Evolutionary conservation across 1,284 basidiomycete species (phyloP).

Genomic region (Sporisorium reilianum): DNA sequence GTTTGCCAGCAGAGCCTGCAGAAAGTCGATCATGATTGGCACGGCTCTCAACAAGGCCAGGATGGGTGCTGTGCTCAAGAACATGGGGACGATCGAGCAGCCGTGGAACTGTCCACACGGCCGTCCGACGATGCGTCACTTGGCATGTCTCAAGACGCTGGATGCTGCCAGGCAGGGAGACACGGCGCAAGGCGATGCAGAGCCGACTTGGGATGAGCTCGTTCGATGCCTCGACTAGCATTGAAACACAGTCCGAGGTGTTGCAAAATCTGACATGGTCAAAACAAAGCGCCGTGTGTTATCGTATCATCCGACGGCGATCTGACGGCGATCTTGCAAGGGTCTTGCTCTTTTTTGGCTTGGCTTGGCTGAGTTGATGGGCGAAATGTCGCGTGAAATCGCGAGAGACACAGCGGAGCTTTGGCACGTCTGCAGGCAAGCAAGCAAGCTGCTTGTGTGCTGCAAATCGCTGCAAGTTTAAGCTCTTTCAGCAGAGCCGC

Average conservation of each 20-base stretch:
- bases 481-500: background rate
- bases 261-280: background rate
- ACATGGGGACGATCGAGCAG: constrained; percentile 96
- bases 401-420: background rate
- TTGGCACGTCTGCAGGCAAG: background rate
- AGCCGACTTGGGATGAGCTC: constrained; percentile 24
- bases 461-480: background rate
- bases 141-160: constrained; percentile 48
- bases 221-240: constrained; percentile 13
- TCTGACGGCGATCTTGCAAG: no score
- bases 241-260: background rate
- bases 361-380: constrained; percentile 2
- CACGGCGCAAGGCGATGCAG: constrained; percentile 2
- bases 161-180: background rate
- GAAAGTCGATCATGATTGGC: constrained; percentile 97
- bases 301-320: background rate
- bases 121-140: constrained; percentile 87
- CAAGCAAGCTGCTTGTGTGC: no score
- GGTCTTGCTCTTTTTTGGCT: no score
- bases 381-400: constrained; percentile 16
- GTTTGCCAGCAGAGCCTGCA: constrained; percentile 95
- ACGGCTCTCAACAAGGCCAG: constrained; percentile 80
- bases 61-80: constrained; percentile 84
- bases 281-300: background rate
- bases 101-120: constrained; percentile 98